Evolutionary conservation across 2,329 filamentous ascomycete species (phyloP).

Genomic region (Emericellopsis atlantica): DNA sequence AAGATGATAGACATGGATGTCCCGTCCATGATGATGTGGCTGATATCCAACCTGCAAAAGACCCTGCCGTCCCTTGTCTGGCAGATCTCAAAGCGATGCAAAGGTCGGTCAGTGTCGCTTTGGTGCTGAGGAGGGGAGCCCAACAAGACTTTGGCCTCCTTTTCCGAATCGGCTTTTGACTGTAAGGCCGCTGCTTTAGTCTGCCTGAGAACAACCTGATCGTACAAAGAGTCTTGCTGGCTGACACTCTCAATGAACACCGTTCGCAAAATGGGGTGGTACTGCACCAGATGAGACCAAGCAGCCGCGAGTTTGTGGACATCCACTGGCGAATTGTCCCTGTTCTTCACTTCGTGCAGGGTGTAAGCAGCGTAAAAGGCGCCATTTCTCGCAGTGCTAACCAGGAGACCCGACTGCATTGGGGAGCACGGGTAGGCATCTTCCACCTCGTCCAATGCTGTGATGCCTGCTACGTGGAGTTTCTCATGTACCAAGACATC

Average conservation of each 20-base stretch:
- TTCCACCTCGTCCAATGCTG: constrained; percentile 19
- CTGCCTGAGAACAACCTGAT: constrained; percentile 28
- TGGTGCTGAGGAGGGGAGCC: neutral
- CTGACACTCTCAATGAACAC: constrained; percentile 33
- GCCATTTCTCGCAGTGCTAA: constrained; percentile 21
- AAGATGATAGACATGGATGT: constrained; percentile 2
- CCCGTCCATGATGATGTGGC: constrained; percentile 2
- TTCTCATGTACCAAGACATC: constrained; percentile 24
- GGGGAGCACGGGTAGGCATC: constrained; percentile 21
- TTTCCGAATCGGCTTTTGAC: constrained; percentile 5
- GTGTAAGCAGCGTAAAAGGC: constrained; percentile 18
- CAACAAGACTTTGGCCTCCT: neutral
- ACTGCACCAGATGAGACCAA: constrained; percentile 29
- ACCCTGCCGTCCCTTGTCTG: neutral
- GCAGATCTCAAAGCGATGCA: constrained; percentile 8
- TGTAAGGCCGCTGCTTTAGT: neutral
- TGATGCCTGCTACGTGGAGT: constrained; percentile 17
- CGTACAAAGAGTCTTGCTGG: constrained; percentile 26
- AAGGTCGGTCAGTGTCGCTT: neutral
- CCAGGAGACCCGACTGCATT: constrained; percentile 22
- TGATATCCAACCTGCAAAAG: constrained; percentile 1
- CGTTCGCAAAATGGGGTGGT: constrained; percentile 29
- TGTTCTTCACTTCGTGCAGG: constrained; percentile 10
- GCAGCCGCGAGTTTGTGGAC: constrained; percentile 22
- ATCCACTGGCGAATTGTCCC: constrained; percentile 8